These are phyloP conservation scores for Paxillus involutus DNA, from an alignment of 768 basidiomycete genomes.

Conservation along the genomic window DNA sequence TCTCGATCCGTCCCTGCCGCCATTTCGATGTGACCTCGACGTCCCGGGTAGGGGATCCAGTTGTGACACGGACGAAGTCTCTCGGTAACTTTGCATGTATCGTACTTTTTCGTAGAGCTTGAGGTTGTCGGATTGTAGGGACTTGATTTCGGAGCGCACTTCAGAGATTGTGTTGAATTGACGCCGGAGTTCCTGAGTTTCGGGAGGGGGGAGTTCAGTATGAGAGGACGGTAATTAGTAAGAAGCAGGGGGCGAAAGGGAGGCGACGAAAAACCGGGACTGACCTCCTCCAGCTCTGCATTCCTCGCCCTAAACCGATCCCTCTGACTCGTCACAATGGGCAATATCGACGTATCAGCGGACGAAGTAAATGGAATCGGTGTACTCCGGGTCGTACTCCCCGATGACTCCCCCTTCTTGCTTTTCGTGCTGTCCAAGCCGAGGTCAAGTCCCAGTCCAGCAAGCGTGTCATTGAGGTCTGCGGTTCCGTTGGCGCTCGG, in stretches of 20 bases:
- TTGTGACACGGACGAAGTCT: conserved; percentile 66
- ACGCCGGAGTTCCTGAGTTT: conserved; percentile 87
- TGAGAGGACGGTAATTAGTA: too few relatives aligned
- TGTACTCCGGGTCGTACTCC: conserved; percentile 42
- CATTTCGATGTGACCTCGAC: conserved; percentile 12
- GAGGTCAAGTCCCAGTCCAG: conserved; percentile 67
- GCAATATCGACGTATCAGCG: conserved; percentile 93
- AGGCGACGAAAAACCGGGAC: conserved; percentile 9
- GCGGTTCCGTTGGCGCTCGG: conserved; percentile 25
- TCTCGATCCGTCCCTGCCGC: background rate
- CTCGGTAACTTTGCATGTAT: conserved; percentile 96
- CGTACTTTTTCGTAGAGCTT: conserved; percentile 99
- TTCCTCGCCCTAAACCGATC: conserved; percentile 98
- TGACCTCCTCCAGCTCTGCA: conserved; percentile 92
- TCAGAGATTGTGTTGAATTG: conserved; percentile 95
- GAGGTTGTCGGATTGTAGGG: conserved; percentile 90
- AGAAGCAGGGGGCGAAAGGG: conserved; percentile 26
- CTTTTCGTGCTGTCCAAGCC: conserved; percentile 10
- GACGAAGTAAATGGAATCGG: conserved; percentile 72
- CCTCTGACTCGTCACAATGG: conserved; percentile 95
- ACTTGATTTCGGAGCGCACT: conserved; percentile 86
- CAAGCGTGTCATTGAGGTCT: conserved; percentile 56
- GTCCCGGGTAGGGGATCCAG: conserved; percentile 63
- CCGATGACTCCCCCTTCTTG: conserved; percentile 19
- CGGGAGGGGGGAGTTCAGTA: background rate